Evolutionary conservation across 768 basidiomycete species (phyloP), one percentile per base, ranked within the genome.

Genomic region (Trichaptum fuscoviolaceum): DNA sequence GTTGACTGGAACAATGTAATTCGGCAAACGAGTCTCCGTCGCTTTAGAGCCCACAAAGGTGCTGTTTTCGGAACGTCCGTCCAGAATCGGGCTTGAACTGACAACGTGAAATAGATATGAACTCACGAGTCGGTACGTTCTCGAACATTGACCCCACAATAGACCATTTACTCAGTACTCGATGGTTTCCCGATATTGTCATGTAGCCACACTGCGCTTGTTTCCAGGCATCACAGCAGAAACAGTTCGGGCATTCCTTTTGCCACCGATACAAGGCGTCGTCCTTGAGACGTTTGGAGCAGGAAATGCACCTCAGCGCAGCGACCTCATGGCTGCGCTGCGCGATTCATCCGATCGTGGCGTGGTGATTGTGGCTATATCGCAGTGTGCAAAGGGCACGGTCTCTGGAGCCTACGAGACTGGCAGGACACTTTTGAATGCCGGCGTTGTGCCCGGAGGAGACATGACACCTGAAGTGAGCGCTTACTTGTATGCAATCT

Each of bases 401-500:
- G 95, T 98, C 9, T 90, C 89, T 9, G 87, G 90, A 71, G 87
- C 89, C 18, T 96, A 96, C 70, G 88, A 91, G 77, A 90, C 91
- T 15, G 93, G 91, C 4, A 80, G 88, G 69, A 83, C 84, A 2
- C 79, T 95, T 24, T 78, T 87, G 35, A 82, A 86, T 61, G 83
- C 80, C n/a, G 94, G 95, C 0, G 89, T 96, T 23, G 84, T 95
- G 15, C 83, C 92, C 0, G 95, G 95, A 7, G 87, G 86, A 27
- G 95, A 97, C 75, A 96, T 96, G 95, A 97, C 95, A 1, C 92
- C 94, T n/a, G 94, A 96, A 85, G 93, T 92, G 67, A 52, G 77
- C 66, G 27, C n/a, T 18, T 57, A 9, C 60, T 63, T 60, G 12
- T 18, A 23, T 61, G 59, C 59, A 61, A 15, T 42, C 25, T 66